These are phyloP conservation scores for Roridomyces roridus DNA, from an alignment of 768 basidiomycete genomes.

Conservation along the genomic window DNA sequence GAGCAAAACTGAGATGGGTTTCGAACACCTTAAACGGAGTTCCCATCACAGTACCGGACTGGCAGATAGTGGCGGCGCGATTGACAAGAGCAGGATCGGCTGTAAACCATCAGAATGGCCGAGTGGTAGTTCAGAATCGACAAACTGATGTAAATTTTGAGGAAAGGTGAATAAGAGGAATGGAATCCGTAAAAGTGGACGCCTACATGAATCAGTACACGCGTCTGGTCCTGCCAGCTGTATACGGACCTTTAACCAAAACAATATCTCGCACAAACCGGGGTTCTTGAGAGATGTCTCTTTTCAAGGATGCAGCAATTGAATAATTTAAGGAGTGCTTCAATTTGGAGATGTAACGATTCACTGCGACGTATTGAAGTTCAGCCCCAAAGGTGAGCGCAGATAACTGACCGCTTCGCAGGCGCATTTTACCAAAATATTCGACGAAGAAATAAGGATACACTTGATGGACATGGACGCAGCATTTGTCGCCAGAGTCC, in stretches of 20 bases:
- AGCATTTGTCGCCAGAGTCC: slow-evolving; percentile 69
- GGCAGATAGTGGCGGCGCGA: slow-evolving; percentile 77
- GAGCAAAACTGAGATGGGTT: slow-evolving; percentile 84
- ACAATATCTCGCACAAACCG: slow-evolving; percentile 77
- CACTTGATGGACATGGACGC: slow-evolving; percentile 91
- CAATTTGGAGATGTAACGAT: slow-evolving; percentile 70
- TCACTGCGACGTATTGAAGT: slow-evolving; percentile 55
- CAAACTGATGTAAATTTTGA: slow-evolving; percentile 72
- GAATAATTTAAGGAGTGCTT: slow-evolving; percentile 85
- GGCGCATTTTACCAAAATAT: slow-evolving; percentile 72
- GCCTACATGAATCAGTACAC: slow-evolving; percentile 3
- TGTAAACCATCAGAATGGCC: too few species aligned
- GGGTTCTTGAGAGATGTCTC: slow-evolving; percentile 65
- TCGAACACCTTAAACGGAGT: slow-evolving; percentile 85
- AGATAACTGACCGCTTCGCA: slow-evolving; percentile 57
- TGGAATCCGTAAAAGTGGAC: slow-evolving; percentile 96
- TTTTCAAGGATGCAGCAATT: slow-evolving; percentile 80
- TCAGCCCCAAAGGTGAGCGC: not conserved
- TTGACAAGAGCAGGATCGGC: slow-evolving; percentile 72
- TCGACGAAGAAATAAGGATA: slow-evolving; percentile 94
- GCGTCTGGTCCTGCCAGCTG: too few species aligned
- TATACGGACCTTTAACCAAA: slow-evolving; percentile 77
- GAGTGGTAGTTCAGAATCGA: too few species aligned
- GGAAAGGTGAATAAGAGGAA: slow-evolving; percentile 81
- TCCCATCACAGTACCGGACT: slow-evolving; percentile 83